Conservation (phyloP, 2,329 filamentous ascomycete genomes). For the Lasiodiplodia hormozganensis region DNA sequence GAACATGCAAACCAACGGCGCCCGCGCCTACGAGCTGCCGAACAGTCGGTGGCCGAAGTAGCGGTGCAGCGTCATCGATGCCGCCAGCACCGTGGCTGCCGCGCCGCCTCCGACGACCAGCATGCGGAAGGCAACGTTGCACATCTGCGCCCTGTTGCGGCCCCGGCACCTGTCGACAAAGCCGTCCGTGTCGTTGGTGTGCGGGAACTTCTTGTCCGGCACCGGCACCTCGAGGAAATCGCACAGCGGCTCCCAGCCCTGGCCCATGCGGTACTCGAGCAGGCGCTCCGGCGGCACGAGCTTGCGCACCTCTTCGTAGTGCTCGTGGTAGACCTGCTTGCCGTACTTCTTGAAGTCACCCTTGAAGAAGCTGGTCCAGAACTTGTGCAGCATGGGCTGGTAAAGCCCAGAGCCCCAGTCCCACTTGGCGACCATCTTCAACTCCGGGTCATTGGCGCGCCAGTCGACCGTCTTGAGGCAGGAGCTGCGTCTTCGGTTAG, state of each 20-base stretch:
- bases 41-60: slow-evolving; percentile 30
- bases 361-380: slow-evolving; percentile 73
- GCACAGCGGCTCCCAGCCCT: slow-evolving; percentile 40
- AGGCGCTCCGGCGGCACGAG: slow-evolving; percentile 36
- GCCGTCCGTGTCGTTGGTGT: slow-evolving; percentile 45
- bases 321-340: slow-evolving; percentile 35
- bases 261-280: slow-evolving; percentile 39
- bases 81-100: slow-evolving; percentile 44
- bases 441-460: slow-evolving; percentile 36
- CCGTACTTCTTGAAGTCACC: slow-evolving; percentile 67
- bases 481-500: slow-evolving; percentile 35
- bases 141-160: slow-evolving; percentile 63
- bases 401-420: slow-evolving; percentile 50
- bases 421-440: slow-evolving; percentile 37
- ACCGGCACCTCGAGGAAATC: slow-evolving; percentile 37
- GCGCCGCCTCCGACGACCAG: slow-evolving; percentile 58
- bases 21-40: slow-evolving; percentile 19
- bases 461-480: slow-evolving; percentile 36
- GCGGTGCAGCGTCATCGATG: slow-evolving; percentile 30
- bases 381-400: slow-evolving; percentile 73
- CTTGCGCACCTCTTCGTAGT: slow-evolving; percentile 38
- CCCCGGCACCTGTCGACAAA: slow-evolving; percentile 62
- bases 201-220: slow-evolving; percentile 34
- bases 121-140: slow-evolving; percentile 60
- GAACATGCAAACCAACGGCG: neutral